phyloP scores from a whole-genome alignment of 2,329 filamentous ascomycete species.

The Paecilomyces variotii region DNA sequence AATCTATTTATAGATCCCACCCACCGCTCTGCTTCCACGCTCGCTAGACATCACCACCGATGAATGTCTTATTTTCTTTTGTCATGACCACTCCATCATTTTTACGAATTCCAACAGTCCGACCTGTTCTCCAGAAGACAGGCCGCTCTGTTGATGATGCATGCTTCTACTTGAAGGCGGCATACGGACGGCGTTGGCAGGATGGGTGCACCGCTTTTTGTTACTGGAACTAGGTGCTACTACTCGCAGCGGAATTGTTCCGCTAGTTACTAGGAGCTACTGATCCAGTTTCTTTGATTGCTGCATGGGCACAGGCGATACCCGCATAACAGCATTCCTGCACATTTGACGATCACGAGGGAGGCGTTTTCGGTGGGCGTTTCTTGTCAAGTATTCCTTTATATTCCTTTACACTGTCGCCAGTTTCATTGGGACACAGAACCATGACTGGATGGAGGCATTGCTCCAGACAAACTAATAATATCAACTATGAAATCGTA shows the following conservation, averaged over 20 bases:
- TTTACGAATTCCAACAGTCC: not conserved
- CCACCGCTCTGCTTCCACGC: constrained; percentile 37
- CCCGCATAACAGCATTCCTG: not conserved
- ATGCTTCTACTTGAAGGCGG: not conserved
- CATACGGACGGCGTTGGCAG: not conserved
- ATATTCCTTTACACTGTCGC: not conserved
- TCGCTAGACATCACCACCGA: constrained; percentile 17
- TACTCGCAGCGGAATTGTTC: not conserved
- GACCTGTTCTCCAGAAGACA: not conserved
- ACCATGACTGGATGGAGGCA: not conserved
- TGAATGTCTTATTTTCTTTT: not conserved
- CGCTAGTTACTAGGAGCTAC: not conserved
- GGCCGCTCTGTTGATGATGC: not conserved
- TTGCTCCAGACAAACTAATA: not conserved
- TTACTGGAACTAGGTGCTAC: not conserved
- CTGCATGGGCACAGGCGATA: not conserved
- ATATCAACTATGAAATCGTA: not conserved
- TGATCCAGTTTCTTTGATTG: not conserved
- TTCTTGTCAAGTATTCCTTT: not conserved
- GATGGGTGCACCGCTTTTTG: not conserved
- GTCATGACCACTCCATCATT: not conserved
- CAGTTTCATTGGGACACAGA: not conserved
- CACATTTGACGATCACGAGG: not conserved
- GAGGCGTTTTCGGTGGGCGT: not conserved
- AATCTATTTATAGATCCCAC: constrained; percentile 18